Evolutionary conservation across 768 basidiomycete genomes (phyloP), one percentile per base, ranked within the genome.

Genomic region (Phylloporus arenicola): DNA sequence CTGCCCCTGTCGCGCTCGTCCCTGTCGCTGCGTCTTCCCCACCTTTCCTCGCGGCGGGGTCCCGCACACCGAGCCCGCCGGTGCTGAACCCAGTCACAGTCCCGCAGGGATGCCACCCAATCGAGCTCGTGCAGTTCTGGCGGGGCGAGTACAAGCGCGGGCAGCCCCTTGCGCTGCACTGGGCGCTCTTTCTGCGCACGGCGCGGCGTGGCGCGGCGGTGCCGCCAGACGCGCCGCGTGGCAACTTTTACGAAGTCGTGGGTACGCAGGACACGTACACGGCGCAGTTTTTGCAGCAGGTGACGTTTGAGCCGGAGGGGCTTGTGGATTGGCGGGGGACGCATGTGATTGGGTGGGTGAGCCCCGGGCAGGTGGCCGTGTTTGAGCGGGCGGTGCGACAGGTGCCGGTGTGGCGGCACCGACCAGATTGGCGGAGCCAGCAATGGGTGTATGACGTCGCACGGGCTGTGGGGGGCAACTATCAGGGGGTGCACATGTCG

Each of bases 51-150:
- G 7, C 30, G 10, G 8, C 12, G 14, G 24, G 42, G 20, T n/a
- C 11, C 1, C 34, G 37, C 19, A 42, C 47, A 2, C 54, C 57
- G 5, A 37, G n/a, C 27, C 38, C 48, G 3, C 43, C 47, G 10
- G 27, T 40, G 37, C 54, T 57, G 7, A 25, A 9, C 13, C 45
- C 52, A 2, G 52, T 64, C 20, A 54, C 38, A 14, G 60, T 62
- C 16, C 62, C 62, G 0, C 24, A 52, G 0, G 56, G 56, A 1
- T 53, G 45, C 45, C 57, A 57, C 52, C 45, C 61, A 5, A 51
- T 69, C 53, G 65, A 64, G 14, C 51, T 68, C 40, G 51, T 46
- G 43, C 68, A 69, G 33, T 69, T 68, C 47, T 69, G 61, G 61
- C 68, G 54, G 25, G 48, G 29, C 27, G 55, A 61, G 40, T 19